These are phyloP conservation scores for Raffaelea deltoideospora DNA, from an alignment of 2,329 filamentous ascomycete species.

Conservation along the genomic window DNA sequence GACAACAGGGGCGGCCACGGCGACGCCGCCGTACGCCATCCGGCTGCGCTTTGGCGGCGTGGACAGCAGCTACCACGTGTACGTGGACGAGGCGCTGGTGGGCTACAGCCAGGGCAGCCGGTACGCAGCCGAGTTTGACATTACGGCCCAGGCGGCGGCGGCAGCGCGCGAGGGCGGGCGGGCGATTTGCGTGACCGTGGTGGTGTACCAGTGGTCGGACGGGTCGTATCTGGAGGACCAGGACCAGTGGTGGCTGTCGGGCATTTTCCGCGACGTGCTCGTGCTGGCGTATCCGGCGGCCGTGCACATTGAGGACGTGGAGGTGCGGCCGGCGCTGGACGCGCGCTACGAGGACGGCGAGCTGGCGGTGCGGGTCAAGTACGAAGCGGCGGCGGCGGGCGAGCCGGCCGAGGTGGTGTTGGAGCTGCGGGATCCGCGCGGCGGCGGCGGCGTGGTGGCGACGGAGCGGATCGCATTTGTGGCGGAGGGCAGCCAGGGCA, in stretches of 20 bases:
- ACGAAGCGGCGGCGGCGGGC: conserved; percentile 19
- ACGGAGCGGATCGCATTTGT: conserved; percentile 4
- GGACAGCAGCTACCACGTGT: conserved; percentile 54
- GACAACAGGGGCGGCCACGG: too few relatives aligned
- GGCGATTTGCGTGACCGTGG: conserved; percentile 42
- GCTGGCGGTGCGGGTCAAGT: conserved; percentile 29
- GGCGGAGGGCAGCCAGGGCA: too few relatives aligned
- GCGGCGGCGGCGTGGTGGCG: neutral
- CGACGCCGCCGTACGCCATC: conserved; percentile 21
- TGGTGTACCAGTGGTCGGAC: conserved; percentile 57
- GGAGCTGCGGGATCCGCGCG: neutral
- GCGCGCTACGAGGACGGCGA: too few relatives aligned
- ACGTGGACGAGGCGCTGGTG: conserved; percentile 49
- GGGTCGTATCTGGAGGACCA: conserved; percentile 57
- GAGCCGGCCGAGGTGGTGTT: neutral
- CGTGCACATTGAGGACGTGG: conserved; percentile 20
- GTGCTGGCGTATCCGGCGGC: conserved; percentile 40
- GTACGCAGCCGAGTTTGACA: conserved; percentile 58
- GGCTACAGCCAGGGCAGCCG: conserved; percentile 59
- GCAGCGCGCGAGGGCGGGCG: neutral
- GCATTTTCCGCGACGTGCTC: conserved; percentile 56
- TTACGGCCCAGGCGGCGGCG: conserved; percentile 27
- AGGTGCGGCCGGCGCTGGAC: conserved; percentile 30
- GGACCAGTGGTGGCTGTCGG: conserved; percentile 54
- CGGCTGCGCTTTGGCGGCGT: conserved; percentile 58